phyloP scores from a whole-genome alignment of 2,329 filamentous ascomycete genomes.

The Aureobasidium musti region DNA sequence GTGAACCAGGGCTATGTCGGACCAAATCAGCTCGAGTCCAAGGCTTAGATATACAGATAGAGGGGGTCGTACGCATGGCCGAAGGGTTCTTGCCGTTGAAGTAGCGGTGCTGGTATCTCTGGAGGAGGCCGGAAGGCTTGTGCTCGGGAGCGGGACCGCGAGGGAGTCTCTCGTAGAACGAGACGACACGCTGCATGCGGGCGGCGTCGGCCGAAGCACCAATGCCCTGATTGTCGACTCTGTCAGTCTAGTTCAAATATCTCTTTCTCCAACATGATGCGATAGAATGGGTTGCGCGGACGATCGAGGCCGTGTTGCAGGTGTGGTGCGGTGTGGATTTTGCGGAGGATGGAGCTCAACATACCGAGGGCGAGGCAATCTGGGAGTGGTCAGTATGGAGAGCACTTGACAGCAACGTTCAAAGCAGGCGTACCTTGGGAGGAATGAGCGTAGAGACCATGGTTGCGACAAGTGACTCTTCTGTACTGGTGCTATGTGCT shows the following conservation, averaged over 20 bases:
- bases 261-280: constrained; percentile 11
- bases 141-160: constrained; percentile 83
- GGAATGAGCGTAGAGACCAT: constrained; percentile 88
- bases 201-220: constrained; percentile 93
- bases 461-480: constrained; percentile 33
- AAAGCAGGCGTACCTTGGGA: constrained; percentile 73
- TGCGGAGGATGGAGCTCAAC: constrained; percentile 44
- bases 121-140: constrained; percentile 78
- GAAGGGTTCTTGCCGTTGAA: constrained; percentile 87
- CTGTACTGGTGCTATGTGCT: constrained; percentile 16
- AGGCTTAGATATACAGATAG: neutral
- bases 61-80: constrained; percentile 71
- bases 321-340: constrained; percentile 18
- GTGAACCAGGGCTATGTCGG: constrained; percentile 76
- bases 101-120: constrained; percentile 82
- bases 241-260: constrained; percentile 33
- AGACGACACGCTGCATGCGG: constrained; percentile 96
- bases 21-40: constrained; percentile 2
- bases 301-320: neutral
- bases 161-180: constrained; percentile 98
- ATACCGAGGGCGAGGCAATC: constrained; percentile 82
- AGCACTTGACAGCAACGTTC: constrained; percentile 3
- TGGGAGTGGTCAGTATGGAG: constrained; percentile 45
- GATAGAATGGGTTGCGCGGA: constrained; percentile 14
- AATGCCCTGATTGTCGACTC: constrained; percentile 67